These are phyloP conservation scores for Cercospora beticola DNA, from an alignment of 2,329 filamentous ascomycete species.

Conservation along the genomic window DNA sequence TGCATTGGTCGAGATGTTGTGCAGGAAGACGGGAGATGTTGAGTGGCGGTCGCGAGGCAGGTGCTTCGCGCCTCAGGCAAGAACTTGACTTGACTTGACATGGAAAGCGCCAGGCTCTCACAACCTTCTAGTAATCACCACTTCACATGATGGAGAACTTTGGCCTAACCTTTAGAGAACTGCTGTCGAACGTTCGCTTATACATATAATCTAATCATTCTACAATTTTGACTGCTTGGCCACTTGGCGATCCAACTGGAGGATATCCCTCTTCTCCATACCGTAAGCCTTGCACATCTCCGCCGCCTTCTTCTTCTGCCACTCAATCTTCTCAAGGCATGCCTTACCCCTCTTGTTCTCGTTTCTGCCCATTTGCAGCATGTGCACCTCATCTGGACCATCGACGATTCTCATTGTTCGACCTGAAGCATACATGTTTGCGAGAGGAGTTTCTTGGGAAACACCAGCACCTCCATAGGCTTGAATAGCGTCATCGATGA, in stretches of 20 bases:
- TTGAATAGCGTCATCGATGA: conserved; percentile 87
- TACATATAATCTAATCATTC: not conserved
- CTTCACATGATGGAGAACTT: not conserved
- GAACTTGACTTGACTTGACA: not conserved
- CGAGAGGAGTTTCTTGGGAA: conserved; percentile 88
- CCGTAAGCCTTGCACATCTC: conserved; percentile 63
- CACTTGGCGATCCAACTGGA: conserved; percentile 42
- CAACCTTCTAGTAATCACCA: not conserved
- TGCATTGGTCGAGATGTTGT: not conserved
- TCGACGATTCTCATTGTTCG: conserved; percentile 52
- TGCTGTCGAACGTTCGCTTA: not conserved
- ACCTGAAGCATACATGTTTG: conserved; percentile 49
- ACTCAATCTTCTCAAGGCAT: conserved; percentile 60
- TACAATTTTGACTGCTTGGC: conserved; percentile 44
- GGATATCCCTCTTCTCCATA: conserved; percentile 44
- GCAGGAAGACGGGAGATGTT: not conserved
- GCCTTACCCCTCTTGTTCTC: conserved; percentile 66
- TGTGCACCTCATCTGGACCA: conserved; percentile 92
- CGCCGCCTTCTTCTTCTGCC: conserved; percentile 64
- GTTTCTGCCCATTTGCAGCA: conserved; percentile 75
- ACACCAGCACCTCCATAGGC: conserved; percentile 87
- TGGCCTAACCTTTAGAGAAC: not conserved
- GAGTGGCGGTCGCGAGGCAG: not conserved
- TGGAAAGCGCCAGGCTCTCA: not conserved
- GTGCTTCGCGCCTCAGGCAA: not conserved